These are phyloP conservation scores for Hebeloma cylindrosporum DNA, from an alignment of 768 basidiomycete species.

Conservation along the genomic window DNA sequence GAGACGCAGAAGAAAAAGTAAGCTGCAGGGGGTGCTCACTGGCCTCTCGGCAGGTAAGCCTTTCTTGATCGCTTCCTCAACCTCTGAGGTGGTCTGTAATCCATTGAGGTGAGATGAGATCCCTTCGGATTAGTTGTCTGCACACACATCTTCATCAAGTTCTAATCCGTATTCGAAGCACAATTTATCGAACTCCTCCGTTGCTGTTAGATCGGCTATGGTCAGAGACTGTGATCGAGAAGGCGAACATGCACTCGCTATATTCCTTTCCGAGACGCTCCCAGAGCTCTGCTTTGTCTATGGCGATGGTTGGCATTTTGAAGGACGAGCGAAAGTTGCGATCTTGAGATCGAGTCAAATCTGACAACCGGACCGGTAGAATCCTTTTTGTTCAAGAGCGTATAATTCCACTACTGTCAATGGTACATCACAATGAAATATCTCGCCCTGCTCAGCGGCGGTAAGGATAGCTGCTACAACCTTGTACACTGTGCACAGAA, in stretches of 20 bases:
- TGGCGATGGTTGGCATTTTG: slow-evolving; percentile 89
- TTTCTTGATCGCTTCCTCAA: slow-evolving; percentile 77
- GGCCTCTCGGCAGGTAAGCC: slow-evolving; percentile 85
- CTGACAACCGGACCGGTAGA: slow-evolving; percentile 18
- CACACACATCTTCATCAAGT: slow-evolving; percentile 92
- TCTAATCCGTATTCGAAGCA: slow-evolving; percentile 98
- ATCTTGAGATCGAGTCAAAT: slow-evolving; percentile 34
- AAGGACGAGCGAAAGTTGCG: slow-evolving; percentile 6
- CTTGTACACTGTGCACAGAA: slow-evolving; percentile 85
- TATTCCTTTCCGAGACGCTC: slow-evolving; percentile 80
- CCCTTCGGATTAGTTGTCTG: not conserved
- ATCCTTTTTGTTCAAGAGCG: slow-evolving; percentile 12
- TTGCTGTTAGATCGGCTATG: slow-evolving; percentile 50
- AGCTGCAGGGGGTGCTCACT: slow-evolving; percentile 39
- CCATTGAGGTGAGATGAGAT: slow-evolving; percentile 3
- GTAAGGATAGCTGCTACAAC: slow-evolving; percentile 98
- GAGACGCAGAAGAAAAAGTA: slow-evolving; percentile 1
- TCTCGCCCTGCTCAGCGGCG: slow-evolving; percentile 92
- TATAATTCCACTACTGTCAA: slow-evolving; percentile 5
- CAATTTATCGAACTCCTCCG: slow-evolving; percentile 91
- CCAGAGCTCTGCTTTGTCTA: slow-evolving; percentile 96
- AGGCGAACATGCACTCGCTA: slow-evolving; percentile 45
- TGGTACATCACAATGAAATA: slow-evolving; percentile 88
- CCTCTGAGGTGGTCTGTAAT: slow-evolving; percentile 81
- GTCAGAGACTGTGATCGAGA: slow-evolving; percentile 3